A percentile compares a stretch with the other conserved stretches of the same genome.
Evolutionary conservation across 179 eudicot genomes (phyloP).

Genomic region (Camellia oleifera): DNA sequence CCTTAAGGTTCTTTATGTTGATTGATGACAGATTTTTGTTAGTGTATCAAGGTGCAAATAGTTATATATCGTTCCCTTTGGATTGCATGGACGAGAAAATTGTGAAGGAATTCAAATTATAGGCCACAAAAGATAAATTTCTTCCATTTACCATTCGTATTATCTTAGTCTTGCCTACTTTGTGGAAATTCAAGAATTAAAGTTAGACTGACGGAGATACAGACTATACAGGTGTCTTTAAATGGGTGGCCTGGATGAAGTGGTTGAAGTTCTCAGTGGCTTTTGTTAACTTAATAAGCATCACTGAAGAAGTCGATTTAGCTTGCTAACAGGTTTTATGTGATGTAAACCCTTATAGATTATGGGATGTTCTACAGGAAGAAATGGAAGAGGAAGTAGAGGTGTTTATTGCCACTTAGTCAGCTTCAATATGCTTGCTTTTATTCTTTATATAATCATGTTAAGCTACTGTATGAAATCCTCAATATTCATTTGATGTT

Average conservation of each 20-base stretch:
- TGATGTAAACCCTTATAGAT: neutral
- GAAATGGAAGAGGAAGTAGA: neutral
- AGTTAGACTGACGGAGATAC: neutral
- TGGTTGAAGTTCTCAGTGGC: conserved; percentile 2
- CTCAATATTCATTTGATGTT: neutral
- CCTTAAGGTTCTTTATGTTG: neutral
- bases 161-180: conserved; percentile 8
- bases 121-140: neutral
- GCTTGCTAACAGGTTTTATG: neutral
- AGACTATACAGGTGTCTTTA: neutral
- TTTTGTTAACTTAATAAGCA: neutral
- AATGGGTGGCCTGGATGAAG: conserved; percentile 4
- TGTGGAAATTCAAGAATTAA: neutral
- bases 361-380: too few relatives aligned
- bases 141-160: neutral
- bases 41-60: neutral
- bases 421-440: neutral
- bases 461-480: neutral
- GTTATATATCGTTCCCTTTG: neutral
- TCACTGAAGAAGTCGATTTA: neutral
- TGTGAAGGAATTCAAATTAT: neutral
- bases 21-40: neutral
- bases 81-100: neutral
- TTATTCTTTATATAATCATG: neutral
- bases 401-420: neutral